A percentile compares a stretch with the other conserved stretches of the same genome.
These are phyloP conservation scores for Stemphylium beticola DNA, from an alignment of 2,329 filamentous ascomycete genomes.

Conservation along the genomic window DNA sequence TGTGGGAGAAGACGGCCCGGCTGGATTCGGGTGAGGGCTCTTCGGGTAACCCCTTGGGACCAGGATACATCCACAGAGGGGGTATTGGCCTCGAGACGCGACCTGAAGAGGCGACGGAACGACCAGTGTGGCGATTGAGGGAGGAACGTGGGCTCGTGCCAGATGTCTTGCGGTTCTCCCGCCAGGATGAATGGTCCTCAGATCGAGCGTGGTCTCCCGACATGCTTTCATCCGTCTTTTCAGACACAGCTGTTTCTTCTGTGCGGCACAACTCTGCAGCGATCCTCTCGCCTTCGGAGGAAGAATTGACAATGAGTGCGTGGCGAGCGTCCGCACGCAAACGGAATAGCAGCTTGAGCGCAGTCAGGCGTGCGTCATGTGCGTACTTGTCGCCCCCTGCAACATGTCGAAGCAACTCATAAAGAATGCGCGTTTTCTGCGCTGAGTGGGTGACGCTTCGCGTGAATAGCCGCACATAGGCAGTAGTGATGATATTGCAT, in stretches of 20 bases:
- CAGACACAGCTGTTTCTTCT: constrained; percentile 56
- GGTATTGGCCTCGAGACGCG: constrained; percentile 43
- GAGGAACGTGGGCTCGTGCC: constrained; percentile 43
- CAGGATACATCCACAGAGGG: constrained; percentile 64
- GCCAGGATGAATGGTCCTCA: constrained; percentile 40
- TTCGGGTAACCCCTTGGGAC: constrained; percentile 60
- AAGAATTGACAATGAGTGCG: constrained; percentile 72
- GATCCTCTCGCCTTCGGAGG: constrained; percentile 74
- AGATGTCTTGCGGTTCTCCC: constrained; percentile 40
- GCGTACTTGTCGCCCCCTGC: constrained; percentile 41
- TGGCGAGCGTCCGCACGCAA: constrained; percentile 82
- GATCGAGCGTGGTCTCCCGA: constrained; percentile 26
- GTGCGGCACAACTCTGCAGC: constrained; percentile 74
- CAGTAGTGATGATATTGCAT: constrained; percentile 73
- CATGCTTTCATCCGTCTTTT: constrained; percentile 50
- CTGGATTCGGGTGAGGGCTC: constrained; percentile 58
- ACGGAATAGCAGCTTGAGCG: constrained; percentile 67
- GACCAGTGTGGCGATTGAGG: constrained; percentile 37
- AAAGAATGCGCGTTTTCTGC: constrained; percentile 63
- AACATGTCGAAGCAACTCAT: constrained; percentile 44
- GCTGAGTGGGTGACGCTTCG: constrained; percentile 71
- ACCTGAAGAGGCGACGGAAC: constrained; percentile 30
- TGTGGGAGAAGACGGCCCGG: constrained; percentile 58
- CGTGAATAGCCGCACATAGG: constrained; percentile 78
- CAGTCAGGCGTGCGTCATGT: constrained; percentile 47